A percentile compares a stretch with the other conserved stretches of the same genome.
phyloP scores from a whole-genome alignment of 106 monocot species.

The Vanilla planifolia region DNA sequence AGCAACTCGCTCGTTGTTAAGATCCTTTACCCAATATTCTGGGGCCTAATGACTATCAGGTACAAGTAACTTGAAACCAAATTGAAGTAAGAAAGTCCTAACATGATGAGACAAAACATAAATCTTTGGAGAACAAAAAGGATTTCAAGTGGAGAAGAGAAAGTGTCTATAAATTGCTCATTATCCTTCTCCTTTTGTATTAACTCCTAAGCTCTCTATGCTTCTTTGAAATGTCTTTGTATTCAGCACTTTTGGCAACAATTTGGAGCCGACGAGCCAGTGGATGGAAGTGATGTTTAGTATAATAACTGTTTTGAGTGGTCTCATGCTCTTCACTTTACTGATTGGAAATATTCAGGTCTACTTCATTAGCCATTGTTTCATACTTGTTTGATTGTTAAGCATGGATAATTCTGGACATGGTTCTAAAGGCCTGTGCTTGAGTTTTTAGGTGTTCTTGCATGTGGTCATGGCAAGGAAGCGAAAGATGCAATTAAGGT shows the following conservation, averaged over 20 bases:
- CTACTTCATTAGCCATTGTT: neutral
- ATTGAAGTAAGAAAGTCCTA: neutral
- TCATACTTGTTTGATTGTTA: neutral
- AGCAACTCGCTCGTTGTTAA: conserved; percentile 81
- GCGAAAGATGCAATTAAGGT: conserved; percentile 81
- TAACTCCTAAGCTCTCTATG: neutral
- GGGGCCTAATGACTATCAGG: conserved; percentile 98
- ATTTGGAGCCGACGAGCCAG: conserved; percentile 85
- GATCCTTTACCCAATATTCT: conserved; percentile 89
- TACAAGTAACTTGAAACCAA: conserved; percentile 17
- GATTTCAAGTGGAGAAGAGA: neutral
- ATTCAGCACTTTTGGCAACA: conserved; percentile 86
- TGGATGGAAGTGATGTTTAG: conserved; percentile 94
- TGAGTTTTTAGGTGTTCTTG: conserved; percentile 57
- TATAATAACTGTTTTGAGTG: conserved; percentile 69
- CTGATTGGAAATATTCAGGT: conserved; percentile 98
- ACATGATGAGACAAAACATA: neutral
- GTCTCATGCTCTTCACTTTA: conserved; percentile 88
- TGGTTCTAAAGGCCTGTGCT: neutral
- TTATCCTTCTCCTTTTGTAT: neutral
- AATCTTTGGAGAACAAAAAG: neutral
- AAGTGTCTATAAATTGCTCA: neutral
- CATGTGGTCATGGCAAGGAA: conserved; percentile 90
- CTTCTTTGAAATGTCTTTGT: neutral
- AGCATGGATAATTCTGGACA: neutral